Evolutionary conservation across 2,329 filamentous ascomycete species (phyloP).

Genomic region (Neofusicoccum sp.): DNA sequence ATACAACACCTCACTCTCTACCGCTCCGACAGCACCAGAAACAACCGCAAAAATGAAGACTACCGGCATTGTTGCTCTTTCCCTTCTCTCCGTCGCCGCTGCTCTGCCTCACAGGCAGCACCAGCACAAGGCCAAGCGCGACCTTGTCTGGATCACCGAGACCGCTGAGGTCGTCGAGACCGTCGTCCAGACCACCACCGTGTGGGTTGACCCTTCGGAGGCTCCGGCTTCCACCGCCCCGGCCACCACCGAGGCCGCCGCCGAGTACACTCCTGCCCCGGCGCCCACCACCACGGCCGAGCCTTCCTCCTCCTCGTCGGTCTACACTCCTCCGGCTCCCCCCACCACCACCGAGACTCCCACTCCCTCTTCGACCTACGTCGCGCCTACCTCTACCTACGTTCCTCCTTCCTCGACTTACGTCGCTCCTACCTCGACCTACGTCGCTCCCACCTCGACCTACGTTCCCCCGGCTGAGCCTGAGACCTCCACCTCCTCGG

Average conservation of each 20-base stretch:
- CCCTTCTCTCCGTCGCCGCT: slow-evolving; percentile 37
- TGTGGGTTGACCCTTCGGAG: slow-evolving; percentile 33
- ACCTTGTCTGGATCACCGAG: slow-evolving; percentile 33
- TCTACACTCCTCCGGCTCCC: slow-evolving; percentile 20
- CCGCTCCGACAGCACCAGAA: slow-evolving; percentile 24
- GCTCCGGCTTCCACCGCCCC: slow-evolving; percentile 25
- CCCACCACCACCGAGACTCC: slow-evolving; percentile 9
- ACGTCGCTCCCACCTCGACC: neutral
- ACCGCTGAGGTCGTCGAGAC: slow-evolving; percentile 38
- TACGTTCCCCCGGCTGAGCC: neutral
- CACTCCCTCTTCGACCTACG: slow-evolving; percentile 14
- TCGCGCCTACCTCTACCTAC: neutral
- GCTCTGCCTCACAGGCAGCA: slow-evolving; percentile 30
- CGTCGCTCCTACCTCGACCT: neutral
- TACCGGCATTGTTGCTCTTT: slow-evolving; percentile 37
- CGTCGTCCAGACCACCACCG: slow-evolving; percentile 38
- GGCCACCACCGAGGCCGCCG: slow-evolving; percentile 22
- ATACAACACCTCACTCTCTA: neutral
- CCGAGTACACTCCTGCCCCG: slow-evolving; percentile 29
- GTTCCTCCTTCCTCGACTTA: slow-evolving; percentile 1
- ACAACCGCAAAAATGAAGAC: slow-evolving; percentile 38
- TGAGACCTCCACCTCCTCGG: neutral
- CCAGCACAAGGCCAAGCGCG: slow-evolving; percentile 34
- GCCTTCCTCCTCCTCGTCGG: slow-evolving; percentile 20
- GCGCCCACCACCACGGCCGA: slow-evolving; percentile 23